Evolutionary conservation across 2,329 filamentous ascomycete genomes (phyloP).

Genomic region (Fonsecaea multimorphosa): DNA sequence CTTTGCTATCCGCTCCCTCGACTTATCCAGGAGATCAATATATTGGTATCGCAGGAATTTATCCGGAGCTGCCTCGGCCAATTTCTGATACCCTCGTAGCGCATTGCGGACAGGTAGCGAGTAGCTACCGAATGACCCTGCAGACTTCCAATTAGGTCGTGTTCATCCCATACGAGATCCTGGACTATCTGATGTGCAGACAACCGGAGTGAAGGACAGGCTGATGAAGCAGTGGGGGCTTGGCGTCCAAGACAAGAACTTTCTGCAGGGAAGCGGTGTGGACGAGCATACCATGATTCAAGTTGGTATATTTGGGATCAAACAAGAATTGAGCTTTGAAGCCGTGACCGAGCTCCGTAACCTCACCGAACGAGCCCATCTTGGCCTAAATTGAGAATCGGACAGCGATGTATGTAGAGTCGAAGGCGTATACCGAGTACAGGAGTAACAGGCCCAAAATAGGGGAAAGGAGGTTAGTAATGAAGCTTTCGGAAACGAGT

Average conservation of each 20-base stretch:
- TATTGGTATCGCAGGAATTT: conserved; percentile 74
- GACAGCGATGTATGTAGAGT: neutral
- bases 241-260: conserved; percentile 9
- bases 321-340: conserved; percentile 73
- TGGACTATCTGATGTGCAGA: neutral
- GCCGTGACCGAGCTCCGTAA: conserved; percentile 57
- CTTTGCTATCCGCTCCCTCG: conserved; percentile 67
- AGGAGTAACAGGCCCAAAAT: neutral
- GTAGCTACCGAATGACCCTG: conserved; percentile 76
- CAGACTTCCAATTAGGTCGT: conserved; percentile 6
- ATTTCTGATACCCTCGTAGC: conserved; percentile 69
- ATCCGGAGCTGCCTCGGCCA: conserved; percentile 73
- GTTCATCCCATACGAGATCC: neutral
- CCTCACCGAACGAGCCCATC: conserved; percentile 37
- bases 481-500: neutral
- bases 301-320: conserved; percentile 69
- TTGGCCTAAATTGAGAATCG: conserved; percentile 11
- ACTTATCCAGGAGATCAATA: conserved; percentile 66
- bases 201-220: neutral
- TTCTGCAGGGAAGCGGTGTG: conserved; percentile 11
- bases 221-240: neutral
- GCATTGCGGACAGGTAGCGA: conserved; percentile 67
- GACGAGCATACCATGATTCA: conserved; percentile 72
- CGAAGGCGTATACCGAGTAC: neutral
- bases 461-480: conserved; percentile 6